Evolutionary conservation across 108 stramenopile genomes (phyloP).

Genomic region (Cyclostephanos invisitatus): DNA sequence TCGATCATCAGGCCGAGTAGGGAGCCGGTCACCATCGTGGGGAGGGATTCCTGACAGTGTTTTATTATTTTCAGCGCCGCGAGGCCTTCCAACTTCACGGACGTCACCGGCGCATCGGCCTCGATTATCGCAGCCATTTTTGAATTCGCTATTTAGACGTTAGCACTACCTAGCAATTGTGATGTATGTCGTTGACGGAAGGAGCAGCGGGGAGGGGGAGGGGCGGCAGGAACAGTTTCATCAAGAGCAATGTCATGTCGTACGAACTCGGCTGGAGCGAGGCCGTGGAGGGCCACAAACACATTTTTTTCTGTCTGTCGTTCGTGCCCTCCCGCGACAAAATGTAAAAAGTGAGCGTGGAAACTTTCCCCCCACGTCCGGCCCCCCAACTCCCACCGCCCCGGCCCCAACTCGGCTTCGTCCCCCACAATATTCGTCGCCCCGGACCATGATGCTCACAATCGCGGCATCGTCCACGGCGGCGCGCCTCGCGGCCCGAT

Average conservation of each 20-base stretch:
- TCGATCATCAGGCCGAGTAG: slow-evolving; percentile 90
- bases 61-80: slow-evolving; percentile 98
- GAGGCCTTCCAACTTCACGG: slow-evolving; percentile 81
- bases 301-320: neutral
- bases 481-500: slow-evolving; percentile 29
- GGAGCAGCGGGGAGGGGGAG: neutral
- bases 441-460: slow-evolving; percentile 20
- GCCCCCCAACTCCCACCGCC: too few species aligned
- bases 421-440: too few species aligned
- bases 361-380: too few species aligned
- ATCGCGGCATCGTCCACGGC: slow-evolving; percentile 24
- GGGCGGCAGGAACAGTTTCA: neutral
- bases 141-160: neutral
- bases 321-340: too few species aligned
- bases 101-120: slow-evolving; percentile 64
- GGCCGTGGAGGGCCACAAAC: neutral
- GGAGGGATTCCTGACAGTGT: slow-evolving; percentile 95
- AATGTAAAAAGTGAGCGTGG: too few species aligned
- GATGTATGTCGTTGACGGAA: neutral
- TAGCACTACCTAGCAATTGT: neutral
- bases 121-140: slow-evolving; percentile 77
- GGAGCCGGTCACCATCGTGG: slow-evolving; percentile 92
- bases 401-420: too few species aligned
- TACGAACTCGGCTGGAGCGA: too few species aligned
- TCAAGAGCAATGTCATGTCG: neutral